These are phyloP conservation scores for Fusarium napiforme DNA, from an alignment of 2,329 filamentous ascomycete species.

Conservation along the genomic window DNA sequence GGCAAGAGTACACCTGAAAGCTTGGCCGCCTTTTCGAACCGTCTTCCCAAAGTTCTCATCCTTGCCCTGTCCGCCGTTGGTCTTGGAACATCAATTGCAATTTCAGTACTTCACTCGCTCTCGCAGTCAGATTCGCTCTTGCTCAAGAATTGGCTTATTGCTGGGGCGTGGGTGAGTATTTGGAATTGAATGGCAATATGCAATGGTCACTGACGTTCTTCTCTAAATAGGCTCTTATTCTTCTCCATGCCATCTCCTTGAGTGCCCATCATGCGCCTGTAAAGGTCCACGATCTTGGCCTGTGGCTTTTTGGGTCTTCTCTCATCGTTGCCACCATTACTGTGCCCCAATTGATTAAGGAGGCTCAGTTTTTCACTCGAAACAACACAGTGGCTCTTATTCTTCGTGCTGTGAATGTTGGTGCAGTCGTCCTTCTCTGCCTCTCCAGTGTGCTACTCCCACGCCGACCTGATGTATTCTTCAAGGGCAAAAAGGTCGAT, in stretches of 20 bases:
- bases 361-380: constrained; percentile 46
- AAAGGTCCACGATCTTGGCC: constrained; percentile 63
- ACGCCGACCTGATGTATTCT: constrained; percentile 74
- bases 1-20: constrained; percentile 74
- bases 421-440: constrained; percentile 56
- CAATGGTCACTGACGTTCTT: not conserved
- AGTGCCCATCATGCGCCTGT: constrained; percentile 62
- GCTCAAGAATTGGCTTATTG: constrained; percentile 69
- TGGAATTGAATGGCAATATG: not conserved
- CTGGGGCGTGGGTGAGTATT: constrained; percentile 71
- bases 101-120: constrained; percentile 64
- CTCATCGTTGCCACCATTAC: constrained; percentile 57
- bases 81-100: constrained; percentile 64
- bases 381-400: constrained; percentile 56
- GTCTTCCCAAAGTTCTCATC: constrained; percentile 65
- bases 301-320: constrained; percentile 62
- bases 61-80: constrained; percentile 65
- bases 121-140: constrained; percentile 52
- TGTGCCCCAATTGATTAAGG: constrained; percentile 57
- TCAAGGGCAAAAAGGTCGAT: constrained; percentile 70
- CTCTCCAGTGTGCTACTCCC: constrained; percentile 67
- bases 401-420: constrained; percentile 59
- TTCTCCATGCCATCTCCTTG: constrained; percentile 63
- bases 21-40: constrained; percentile 70
- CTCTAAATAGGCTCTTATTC: constrained; percentile 58